Evolutionary conservation across 2,329 filamentous ascomycete genomes (phyloP).

Genomic region (Cladosporium sp.): DNA sequence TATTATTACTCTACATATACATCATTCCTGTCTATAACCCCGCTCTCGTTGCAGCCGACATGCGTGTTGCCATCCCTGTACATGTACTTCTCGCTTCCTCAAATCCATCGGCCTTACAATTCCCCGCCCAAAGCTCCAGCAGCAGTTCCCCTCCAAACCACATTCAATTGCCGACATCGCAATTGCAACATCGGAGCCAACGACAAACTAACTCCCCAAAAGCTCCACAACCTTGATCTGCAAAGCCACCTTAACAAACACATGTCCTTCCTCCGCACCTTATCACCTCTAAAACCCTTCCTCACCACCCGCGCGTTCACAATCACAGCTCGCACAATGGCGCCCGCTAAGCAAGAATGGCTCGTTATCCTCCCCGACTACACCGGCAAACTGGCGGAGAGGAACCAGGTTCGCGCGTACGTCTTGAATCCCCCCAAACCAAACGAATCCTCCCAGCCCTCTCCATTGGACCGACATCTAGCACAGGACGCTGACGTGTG

Average conservation of each 20-base stretch:
- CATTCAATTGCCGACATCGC: constrained; percentile 20
- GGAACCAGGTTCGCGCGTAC: constrained; percentile 45
- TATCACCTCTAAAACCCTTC: neutral
- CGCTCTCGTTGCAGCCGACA: neutral
- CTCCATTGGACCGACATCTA: constrained; percentile 36
- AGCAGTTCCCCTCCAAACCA: neutral
- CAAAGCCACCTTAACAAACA: neutral
- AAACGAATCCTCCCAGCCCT: too few species aligned
- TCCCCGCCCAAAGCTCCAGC: neutral
- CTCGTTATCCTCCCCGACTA: constrained; percentile 52
- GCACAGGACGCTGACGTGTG: neutral
- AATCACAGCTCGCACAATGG: constrained; percentile 27
- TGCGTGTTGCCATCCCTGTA: neutral
- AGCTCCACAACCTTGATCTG: neutral
- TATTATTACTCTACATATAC: neutral
- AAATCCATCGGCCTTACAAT: neutral
- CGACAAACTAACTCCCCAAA: neutral
- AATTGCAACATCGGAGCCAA: neutral
- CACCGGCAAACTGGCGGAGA: constrained; percentile 41
- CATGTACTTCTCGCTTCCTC: neutral
- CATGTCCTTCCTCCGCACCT: constrained; percentile 12
- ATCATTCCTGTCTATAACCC: neutral
- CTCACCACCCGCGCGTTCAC: constrained; percentile 23
- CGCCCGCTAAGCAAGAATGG: constrained; percentile 50
- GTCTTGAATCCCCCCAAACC: constrained; percentile 8